These are phyloP conservation scores for Morella rubra DNA, from an alignment of 306 rosid genomes.

Conservation along the genomic window DNA sequence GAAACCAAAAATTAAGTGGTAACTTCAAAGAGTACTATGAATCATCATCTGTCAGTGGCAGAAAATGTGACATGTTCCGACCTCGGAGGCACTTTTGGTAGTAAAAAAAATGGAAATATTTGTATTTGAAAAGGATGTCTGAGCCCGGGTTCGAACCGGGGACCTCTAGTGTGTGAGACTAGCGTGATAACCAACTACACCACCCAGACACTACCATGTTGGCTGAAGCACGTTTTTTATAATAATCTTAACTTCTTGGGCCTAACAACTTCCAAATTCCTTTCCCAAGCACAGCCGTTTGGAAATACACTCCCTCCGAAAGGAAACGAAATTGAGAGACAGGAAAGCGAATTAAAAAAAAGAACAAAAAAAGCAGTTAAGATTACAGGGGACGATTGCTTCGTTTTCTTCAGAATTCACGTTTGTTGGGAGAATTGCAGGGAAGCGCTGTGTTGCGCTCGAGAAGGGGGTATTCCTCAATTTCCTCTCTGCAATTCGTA, in stretches of 20 bases:
- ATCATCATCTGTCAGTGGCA: neutral
- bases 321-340: too few relatives aligned
- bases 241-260: too few relatives aligned
- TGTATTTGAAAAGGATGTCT: neutral
- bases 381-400: neutral
- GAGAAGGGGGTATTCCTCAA: neutral
- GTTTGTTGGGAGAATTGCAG: neutral
- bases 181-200: conserved; percentile 55
- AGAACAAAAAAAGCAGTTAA: neutral
- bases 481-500: neutral
- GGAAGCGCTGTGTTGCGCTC: neutral
- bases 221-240: too few relatives aligned
- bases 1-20: neutral
- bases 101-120: too few relatives aligned
- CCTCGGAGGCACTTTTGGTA: too few relatives aligned
- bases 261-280: too few relatives aligned
- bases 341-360: too few relatives aligned
- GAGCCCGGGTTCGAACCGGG: conserved; percentile 60
- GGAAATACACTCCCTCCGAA: too few relatives aligned
- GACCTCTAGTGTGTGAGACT: conserved; percentile 56
- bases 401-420: neutral
- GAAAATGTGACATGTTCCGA: too few relatives aligned
- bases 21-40: neutral
- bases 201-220: conserved; percentile 26
- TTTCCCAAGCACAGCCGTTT: too few relatives aligned